Conservation (phyloP, 805 yeast species). For the Jamesozyma spencerorum region DNA sequence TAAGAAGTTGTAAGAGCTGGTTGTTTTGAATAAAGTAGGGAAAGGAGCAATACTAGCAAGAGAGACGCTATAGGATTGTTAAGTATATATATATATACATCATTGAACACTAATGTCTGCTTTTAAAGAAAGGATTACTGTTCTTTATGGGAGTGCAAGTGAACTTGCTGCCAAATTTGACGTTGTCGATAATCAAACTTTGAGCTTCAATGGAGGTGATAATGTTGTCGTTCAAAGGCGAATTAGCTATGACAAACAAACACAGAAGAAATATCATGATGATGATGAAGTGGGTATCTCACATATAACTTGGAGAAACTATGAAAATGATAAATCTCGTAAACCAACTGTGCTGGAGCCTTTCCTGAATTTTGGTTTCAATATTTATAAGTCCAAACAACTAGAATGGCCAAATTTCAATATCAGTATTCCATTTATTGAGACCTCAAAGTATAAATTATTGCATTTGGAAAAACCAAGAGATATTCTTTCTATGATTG, state of each 20-base stretch:
- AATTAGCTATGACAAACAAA: constrained; percentile 3
- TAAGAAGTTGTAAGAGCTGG: too few species aligned
- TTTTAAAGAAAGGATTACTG: constrained; percentile 11
- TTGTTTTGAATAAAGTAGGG: too few species aligned
- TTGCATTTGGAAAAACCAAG: constrained; percentile 1
- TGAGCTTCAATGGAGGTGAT: constrained; percentile 12
- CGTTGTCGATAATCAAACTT: constrained; percentile 10
- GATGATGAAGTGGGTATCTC: not conserved
- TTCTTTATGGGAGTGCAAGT: constrained; percentile 13
- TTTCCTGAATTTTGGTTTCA: constrained; percentile 4
- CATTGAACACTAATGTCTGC: too few species aligned
- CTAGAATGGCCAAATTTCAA: not conserved
- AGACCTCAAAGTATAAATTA: constrained; percentile 5
- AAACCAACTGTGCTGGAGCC: constrained; percentile 6
- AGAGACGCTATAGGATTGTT: too few species aligned
- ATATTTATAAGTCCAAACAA: not conserved
- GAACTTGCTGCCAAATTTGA: constrained; percentile 8
- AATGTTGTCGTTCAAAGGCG: constrained; percentile 14
- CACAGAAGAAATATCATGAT: too few species aligned
- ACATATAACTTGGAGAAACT: constrained; percentile 14
- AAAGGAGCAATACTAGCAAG: too few species aligned
- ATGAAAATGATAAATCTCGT: not conserved
- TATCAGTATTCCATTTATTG: not conserved
- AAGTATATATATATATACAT: too few species aligned
- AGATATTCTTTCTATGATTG: not conserved